phyloP scores from a whole-genome alignment of 495 filamentous ascomycete genomes.

The Xylaria bambusicola region DNA sequence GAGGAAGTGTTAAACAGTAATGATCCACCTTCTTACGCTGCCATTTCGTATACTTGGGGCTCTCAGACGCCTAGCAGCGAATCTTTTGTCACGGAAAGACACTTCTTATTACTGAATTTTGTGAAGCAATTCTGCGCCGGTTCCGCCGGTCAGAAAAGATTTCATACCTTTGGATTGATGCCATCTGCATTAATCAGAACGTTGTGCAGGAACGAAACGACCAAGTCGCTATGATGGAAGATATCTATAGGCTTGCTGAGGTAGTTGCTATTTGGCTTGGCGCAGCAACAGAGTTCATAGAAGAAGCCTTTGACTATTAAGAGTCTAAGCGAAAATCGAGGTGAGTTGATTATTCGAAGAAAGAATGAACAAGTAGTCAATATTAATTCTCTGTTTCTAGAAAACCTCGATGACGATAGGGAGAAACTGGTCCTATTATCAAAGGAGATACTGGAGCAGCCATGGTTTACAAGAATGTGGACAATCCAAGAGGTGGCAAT shows the following conservation, averaged over 20 bases:
- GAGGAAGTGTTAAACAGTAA: not conserved
- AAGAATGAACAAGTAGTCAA: no score
- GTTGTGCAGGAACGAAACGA: slow-evolving; percentile 13
- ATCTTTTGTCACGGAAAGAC: no score
- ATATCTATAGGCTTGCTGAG: not conserved
- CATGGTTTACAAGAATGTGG: slow-evolving; percentile 4
- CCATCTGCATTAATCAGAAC: slow-evolving; percentile 5
- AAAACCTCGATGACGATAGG: no score
- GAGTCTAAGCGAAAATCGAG: no score
- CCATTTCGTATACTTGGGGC: slow-evolving; percentile 29
- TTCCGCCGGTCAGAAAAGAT: no score
- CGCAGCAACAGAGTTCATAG: no score
- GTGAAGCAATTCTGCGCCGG: no score
- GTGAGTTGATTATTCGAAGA: no score
- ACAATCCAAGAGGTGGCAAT: slow-evolving; percentile 5
- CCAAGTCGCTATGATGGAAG: not conserved
- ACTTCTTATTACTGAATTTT: no score
- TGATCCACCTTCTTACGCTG: slow-evolving; percentile 20
- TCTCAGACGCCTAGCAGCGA: not conserved
- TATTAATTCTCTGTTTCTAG: no score
- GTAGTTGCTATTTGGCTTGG: no score
- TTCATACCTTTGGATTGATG: not conserved
- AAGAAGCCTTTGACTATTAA: no score
- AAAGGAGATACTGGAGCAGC: not conserved
- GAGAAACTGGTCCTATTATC: not conserved